Conservation (phyloP, 306 rosid species). For the Cucumis cinereus region DNA sequence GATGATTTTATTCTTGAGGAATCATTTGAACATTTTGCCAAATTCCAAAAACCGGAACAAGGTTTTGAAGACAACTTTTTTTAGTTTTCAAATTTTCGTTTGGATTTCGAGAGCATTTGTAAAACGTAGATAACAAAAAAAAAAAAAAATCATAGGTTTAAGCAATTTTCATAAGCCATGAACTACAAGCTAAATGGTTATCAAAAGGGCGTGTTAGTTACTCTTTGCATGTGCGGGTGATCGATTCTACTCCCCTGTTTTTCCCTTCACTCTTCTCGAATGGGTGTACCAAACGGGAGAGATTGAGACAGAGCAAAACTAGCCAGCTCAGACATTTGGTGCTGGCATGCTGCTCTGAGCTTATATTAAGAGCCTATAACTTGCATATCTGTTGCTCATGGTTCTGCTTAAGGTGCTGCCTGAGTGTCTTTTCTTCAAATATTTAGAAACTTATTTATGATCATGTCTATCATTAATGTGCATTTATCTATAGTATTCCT, state of each 20-base stretch:
- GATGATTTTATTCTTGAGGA: too few species aligned
- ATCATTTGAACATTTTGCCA: too few species aligned
- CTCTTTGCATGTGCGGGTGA: background rate
- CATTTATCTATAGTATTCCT: background rate
- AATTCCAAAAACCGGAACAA: too few species aligned
- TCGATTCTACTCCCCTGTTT: background rate
- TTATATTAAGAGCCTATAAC: background rate
- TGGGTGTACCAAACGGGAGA: background rate
- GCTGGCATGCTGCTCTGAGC: background rate
- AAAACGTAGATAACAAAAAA: too few species aligned
- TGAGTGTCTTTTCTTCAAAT: background rate
- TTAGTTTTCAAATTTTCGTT: too few species aligned
- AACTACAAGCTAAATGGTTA: too few species aligned
- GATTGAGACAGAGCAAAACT: background rate
- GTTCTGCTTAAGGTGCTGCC: background rate
- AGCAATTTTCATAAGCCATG: too few species aligned
- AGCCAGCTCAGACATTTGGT: background rate
- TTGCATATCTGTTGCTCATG: background rate
- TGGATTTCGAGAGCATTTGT: too few species aligned
- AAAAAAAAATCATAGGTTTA: too few species aligned
- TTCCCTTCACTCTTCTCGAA: background rate
- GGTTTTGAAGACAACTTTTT: too few species aligned
- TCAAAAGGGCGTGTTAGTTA: background rate
- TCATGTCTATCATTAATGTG: background rate
- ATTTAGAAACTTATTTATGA: background rate